phyloP scores from a whole-genome alignment of 176 grass and related monocot genomes.

The Themeda triandra region DNA sequence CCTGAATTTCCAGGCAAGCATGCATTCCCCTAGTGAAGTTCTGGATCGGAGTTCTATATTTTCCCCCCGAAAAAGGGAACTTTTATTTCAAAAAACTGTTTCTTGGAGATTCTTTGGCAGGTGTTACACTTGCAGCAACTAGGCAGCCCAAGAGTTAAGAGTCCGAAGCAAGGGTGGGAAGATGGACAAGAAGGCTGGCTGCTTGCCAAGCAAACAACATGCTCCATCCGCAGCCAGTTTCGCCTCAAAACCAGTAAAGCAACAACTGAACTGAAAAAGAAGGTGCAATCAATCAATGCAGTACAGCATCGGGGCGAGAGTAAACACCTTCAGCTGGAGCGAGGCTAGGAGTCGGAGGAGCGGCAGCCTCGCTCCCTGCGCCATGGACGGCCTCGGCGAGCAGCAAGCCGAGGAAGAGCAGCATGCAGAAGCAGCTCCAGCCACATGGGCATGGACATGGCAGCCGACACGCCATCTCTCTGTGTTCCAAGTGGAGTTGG shows the following conservation, averaged over 20 bases:
- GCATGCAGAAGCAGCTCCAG: background rate
- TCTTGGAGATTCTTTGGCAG: background rate
- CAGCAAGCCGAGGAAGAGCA: constrained; percentile 23
- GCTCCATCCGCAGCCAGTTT: background rate
- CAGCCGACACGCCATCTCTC: constrained; percentile 21
- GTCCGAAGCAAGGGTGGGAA: background rate
- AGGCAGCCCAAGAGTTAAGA: no score
- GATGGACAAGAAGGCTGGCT: background rate
- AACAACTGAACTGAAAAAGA: background rate
- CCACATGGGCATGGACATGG: background rate
- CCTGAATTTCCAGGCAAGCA: no score
- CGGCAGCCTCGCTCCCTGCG: background rate
- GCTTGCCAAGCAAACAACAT: background rate
- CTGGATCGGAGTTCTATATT: no score
- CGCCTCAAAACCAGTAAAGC: background rate
- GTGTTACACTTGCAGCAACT: background rate
- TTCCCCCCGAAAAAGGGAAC: background rate
- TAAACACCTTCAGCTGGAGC: constrained; percentile 39
- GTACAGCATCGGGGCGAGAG: background rate
- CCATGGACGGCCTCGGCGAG: constrained; percentile 20
- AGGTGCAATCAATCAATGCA: background rate
- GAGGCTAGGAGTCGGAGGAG: constrained; percentile 14
- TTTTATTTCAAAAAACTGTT: background rate
- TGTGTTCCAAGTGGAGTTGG: background rate
- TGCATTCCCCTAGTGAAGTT: no score